Percentiles rank a stretch among this genome's conserved stretches.
Conservation (phyloP, 352 stramenopile genomes). For the Chrysophaeum taylorii region DNA sequence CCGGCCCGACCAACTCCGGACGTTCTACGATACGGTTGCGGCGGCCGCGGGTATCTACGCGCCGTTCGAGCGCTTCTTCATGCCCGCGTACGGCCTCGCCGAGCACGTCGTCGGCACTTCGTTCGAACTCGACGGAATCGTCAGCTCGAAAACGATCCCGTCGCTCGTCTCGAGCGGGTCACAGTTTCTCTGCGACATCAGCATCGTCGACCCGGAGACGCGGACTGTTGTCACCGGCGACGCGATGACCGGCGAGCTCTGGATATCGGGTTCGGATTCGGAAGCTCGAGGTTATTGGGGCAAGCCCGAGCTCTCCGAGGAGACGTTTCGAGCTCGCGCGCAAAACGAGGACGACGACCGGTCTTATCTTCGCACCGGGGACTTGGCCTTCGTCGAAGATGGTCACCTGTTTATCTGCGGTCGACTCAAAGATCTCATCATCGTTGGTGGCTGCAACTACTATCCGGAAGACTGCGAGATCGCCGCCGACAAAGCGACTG, state of each 20-base stretch:
- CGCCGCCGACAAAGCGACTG: slow-evolving; percentile 43
- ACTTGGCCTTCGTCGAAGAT: slow-evolving; percentile 78
- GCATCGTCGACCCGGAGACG: too few relatives aligned
- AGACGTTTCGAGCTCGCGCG: slow-evolving; percentile 16
- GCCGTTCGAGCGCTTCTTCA: too few relatives aligned
- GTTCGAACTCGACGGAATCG: too few relatives aligned
- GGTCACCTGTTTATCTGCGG: slow-evolving; percentile 81
- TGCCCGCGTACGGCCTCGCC: too few relatives aligned
- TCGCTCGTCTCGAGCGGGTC: too few relatives aligned
- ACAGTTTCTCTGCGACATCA: too few relatives aligned
- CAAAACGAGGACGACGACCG: slow-evolving; percentile 8
- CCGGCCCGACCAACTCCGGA: too few relatives aligned
- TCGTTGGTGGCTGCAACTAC: slow-evolving; percentile 83
- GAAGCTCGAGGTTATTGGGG: slow-evolving; percentile 16
- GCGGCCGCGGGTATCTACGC: too few relatives aligned
- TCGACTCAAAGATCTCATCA: slow-evolving; percentile 88
- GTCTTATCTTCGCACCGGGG: slow-evolving; percentile 75
- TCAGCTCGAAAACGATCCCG: too few relatives aligned
- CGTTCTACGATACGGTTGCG: too few relatives aligned
- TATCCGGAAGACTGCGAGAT: slow-evolving; percentile 89
- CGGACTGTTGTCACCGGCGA: too few relatives aligned
- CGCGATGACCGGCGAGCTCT: slow-evolving; percentile 17
- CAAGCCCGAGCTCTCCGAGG: slow-evolving; percentile 11
- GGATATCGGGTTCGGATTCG: slow-evolving; percentile 11
- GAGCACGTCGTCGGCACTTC: too few relatives aligned